Percentiles rank a stretch among this genome's conserved stretches.
Conservation (phyloP, 331 rosid genomes). For the Acacia concinna region DNA sequence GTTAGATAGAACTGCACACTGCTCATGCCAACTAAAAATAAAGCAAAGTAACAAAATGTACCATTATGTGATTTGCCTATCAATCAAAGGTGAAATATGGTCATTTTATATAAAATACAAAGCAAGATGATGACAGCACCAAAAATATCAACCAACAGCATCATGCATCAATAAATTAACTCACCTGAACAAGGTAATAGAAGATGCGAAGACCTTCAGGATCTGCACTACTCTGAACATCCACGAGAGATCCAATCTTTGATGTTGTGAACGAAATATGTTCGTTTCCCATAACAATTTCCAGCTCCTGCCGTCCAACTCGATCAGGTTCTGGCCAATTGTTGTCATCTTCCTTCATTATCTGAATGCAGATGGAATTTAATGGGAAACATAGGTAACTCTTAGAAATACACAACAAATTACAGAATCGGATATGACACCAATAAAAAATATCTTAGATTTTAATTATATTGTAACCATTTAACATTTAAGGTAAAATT, state of each 20-base stretch:
- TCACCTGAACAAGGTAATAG: conserved; percentile 96
- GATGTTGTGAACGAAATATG: conserved; percentile 97
- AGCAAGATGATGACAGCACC: background rate
- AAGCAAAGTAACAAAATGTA: background rate
- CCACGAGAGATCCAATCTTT: conserved; percentile 93
- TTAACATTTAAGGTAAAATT: background rate
- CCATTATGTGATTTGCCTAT: background rate
- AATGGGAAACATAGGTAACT: background rate
- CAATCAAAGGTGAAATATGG: background rate
- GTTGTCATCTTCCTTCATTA: conserved; percentile 95
- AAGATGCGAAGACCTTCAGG: conserved; percentile 98
- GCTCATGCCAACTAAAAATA: background rate
- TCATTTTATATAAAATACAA: background rate
- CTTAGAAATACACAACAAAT: background rate
- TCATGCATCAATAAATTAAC: conserved; percentile 1
- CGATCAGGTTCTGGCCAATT: conserved; percentile 99
- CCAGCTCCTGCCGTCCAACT: conserved; percentile 93
- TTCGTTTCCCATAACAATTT: conserved; percentile 97
- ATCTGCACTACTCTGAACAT: conserved; percentile 93
- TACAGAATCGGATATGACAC: background rate
- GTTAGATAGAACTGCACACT: background rate
- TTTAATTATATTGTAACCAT: background rate
- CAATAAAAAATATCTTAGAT: background rate
- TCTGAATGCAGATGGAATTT: conserved; percentile 40
- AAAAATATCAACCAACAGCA: background rate